Evolutionary conservation across 2,329 filamentous ascomycete species (phyloP).

Genomic region (Aulographum hederae): DNA sequence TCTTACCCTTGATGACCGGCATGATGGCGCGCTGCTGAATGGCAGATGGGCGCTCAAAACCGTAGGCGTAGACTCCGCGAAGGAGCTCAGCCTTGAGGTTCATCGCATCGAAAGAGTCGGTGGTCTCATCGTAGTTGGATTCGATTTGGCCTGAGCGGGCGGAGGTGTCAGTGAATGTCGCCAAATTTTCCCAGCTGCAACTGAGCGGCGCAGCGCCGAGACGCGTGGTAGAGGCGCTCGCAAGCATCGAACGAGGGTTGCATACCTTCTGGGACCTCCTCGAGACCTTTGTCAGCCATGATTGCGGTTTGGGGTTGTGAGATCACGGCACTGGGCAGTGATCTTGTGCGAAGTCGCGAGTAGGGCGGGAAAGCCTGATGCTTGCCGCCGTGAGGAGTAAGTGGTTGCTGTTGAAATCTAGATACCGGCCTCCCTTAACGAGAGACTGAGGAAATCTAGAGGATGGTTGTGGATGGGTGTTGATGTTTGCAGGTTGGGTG

Average conservation of each 20-base stretch:
- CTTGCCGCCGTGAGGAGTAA: not conserved
- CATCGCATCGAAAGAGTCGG: slow-evolving; percentile 99
- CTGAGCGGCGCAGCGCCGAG: slow-evolving; percentile 5
- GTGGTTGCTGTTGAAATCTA: no score
- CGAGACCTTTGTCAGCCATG: slow-evolving; percentile 98
- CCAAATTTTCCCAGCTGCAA: slow-evolving; percentile 5
- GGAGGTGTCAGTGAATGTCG: slow-evolving; percentile 11
- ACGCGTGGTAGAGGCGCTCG: no score
- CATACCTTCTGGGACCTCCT: slow-evolving; percentile 92
- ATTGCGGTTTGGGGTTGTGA: slow-evolving; percentile 48
- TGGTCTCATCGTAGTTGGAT: slow-evolving; percentile 99
- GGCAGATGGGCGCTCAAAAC: slow-evolving; percentile 98
- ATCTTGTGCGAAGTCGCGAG: not conserved
- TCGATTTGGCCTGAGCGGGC: slow-evolving; percentile 74
- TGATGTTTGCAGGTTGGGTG: no score
- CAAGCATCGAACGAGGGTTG: slow-evolving; percentile 11
- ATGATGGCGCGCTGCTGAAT: slow-evolving; percentile 99
- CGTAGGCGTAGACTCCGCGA: slow-evolving; percentile 97
- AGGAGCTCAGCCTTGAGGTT: slow-evolving; percentile 92
- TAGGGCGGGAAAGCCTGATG: not conserved
- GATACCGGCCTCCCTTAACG: not conserved
- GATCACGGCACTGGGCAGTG: slow-evolving; percentile 47
- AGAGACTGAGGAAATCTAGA: no score
- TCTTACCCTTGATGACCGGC: slow-evolving; percentile 98
- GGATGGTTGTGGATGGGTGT: no score